phyloP scores from a whole-genome alignment of 768 basidiomycete genomes.

The Leccinum subgranulosum region DNA sequence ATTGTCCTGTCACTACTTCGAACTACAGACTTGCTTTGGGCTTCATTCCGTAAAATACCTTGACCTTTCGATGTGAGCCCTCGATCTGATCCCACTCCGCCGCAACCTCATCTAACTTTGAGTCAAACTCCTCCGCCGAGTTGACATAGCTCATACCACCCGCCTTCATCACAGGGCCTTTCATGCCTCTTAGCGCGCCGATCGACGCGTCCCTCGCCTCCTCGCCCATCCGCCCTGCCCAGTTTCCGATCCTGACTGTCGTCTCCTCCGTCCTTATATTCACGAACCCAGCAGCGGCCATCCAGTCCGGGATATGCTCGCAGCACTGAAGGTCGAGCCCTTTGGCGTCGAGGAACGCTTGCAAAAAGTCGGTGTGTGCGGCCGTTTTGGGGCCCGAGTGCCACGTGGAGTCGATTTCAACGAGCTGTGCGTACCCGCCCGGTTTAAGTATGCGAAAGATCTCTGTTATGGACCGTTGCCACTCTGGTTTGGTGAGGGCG shows the following conservation, averaged over 20 bases:
- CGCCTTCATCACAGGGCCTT: constrained; percentile 20
- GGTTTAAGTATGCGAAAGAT: constrained; percentile 29
- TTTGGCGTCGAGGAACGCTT: constrained; percentile 8
- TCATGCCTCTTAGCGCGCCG: constrained; percentile 18
- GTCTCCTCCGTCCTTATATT: constrained; percentile 11
- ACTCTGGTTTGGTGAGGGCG: constrained; percentile 24
- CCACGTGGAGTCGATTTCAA: constrained; percentile 23
- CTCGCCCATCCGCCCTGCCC: constrained; percentile 17
- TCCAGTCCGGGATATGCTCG: constrained; percentile 9
- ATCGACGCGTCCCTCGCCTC: constrained; percentile 20
- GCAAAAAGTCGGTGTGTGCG: constrained; percentile 7
- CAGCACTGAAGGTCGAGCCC: constrained; percentile 10
- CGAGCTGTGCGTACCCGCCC: constrained; percentile 31
- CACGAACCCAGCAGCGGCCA: neutral
- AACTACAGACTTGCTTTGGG: neutral
- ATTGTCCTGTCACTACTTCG: neutral
- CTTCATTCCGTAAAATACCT: constrained; percentile 7
- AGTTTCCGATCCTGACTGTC: constrained; percentile 14
- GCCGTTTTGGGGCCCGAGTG: constrained; percentile 12
- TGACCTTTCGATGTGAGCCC: constrained; percentile 7
- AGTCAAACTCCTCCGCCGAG: constrained; percentile 17
- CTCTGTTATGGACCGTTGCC: constrained; percentile 22
- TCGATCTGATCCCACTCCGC: constrained; percentile 22
- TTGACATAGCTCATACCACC: constrained; percentile 20
- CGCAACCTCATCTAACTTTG: constrained; percentile 12